These are phyloP conservation scores for Cryomyces minteri DNA, from an alignment of 495 filamentous ascomycete genomes.

Conservation along the genomic window DNA sequence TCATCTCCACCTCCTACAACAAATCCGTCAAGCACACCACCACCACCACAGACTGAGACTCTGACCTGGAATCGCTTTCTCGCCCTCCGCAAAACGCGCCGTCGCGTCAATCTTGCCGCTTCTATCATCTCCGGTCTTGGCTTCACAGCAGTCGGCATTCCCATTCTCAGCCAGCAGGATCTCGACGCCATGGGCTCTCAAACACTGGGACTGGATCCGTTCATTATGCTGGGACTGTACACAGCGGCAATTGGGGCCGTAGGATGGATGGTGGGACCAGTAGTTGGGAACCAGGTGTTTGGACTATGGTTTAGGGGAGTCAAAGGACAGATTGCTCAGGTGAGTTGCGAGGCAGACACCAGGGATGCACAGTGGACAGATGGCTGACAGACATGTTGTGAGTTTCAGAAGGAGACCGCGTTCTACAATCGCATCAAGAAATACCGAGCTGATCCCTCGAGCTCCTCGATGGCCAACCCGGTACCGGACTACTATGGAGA, in stretches of 20 bases:
- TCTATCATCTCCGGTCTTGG: constrained; percentile 44
- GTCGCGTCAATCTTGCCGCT: constrained; percentile 61
- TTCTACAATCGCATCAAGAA: constrained; percentile 80
- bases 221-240: constrained; percentile 62
- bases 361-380: background rate
- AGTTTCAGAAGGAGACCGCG: constrained; percentile 67
- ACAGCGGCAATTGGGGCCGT: constrained; percentile 50
- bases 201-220: constrained; percentile 64
- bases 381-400: constrained; percentile 1
- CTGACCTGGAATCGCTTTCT: constrained; percentile 94
- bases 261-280: constrained; percentile 77
- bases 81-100: constrained; percentile 64
- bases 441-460: constrained; percentile 72
- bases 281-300: constrained; percentile 60
- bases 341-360: constrained; percentile 20
- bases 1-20: constrained; percentile 69
- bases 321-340: constrained; percentile 45
- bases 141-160: constrained; percentile 39
- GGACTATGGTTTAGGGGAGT: constrained; percentile 45
- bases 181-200: constrained; percentile 49
- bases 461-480: constrained; percentile 46
- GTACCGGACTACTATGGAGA: constrained; percentile 72
- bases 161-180: constrained; percentile 42
- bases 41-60: constrained; percentile 26
- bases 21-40: constrained; percentile 24